phyloP scores from a whole-genome alignment of 768 basidiomycete species.

The Atractiella rhizophila region DNA sequence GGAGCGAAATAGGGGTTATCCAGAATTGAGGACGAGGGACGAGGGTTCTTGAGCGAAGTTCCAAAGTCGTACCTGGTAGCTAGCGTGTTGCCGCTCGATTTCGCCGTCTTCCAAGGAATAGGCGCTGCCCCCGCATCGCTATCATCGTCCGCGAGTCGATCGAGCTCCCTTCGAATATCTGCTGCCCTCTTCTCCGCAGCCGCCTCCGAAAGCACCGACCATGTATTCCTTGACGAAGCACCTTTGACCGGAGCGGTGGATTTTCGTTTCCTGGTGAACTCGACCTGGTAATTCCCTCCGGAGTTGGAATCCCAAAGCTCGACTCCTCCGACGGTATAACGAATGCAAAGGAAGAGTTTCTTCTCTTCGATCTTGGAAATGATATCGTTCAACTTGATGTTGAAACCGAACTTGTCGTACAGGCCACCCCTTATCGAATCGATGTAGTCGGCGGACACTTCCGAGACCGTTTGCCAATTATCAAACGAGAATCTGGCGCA shows the following conservation, averaged over 20 bases:
- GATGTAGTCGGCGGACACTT: slow-evolving; percentile 54
- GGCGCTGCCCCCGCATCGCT: slow-evolving; percentile 1
- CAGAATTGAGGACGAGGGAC: background rate
- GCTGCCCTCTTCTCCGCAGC: slow-evolving; percentile 28
- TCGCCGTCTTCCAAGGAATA: background rate
- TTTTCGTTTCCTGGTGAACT: slow-evolving; percentile 28
- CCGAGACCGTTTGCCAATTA: slow-evolving; percentile 83
- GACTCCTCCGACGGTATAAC: slow-evolving; percentile 34
- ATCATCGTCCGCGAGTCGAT: slow-evolving; percentile 31
- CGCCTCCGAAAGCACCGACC: slow-evolving; percentile 24
- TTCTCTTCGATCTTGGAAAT: slow-evolving; percentile 54
- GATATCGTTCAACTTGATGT: slow-evolving; percentile 49
- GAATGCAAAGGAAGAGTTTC: slow-evolving; percentile 50
- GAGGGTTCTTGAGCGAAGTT: slow-evolving; percentile 17
- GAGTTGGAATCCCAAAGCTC: slow-evolving; percentile 87
- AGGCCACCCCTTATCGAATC: slow-evolving; percentile 21
- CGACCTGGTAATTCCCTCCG: slow-evolving; percentile 50
- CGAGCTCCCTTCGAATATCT: slow-evolving; percentile 40
- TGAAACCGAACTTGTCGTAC: slow-evolving; percentile 53
- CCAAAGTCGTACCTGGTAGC: slow-evolving; percentile 23
- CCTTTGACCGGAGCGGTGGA: background rate
- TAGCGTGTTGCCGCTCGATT: slow-evolving; percentile 13
- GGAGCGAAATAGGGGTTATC: slow-evolving; percentile 8
- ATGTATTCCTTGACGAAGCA: slow-evolving; percentile 8
- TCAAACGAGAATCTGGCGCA: slow-evolving; percentile 80